phyloP scores from a whole-genome alignment of 192 early-diverging fungal species.

The Linnemannia elongata region DNA sequence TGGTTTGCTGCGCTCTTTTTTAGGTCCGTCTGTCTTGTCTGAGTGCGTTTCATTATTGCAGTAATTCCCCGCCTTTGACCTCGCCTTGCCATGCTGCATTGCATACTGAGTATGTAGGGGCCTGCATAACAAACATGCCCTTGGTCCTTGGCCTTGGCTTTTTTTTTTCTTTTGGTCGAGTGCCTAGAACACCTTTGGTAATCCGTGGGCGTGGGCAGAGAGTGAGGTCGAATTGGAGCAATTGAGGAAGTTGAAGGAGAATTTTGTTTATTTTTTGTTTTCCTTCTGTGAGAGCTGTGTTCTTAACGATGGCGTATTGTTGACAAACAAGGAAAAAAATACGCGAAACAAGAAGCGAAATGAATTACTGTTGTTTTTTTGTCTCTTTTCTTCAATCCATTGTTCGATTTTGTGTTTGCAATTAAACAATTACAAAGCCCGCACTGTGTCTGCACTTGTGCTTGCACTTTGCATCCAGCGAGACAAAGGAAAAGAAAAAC shows the following conservation, averaged over 20 bases:
- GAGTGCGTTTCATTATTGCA: not conserved
- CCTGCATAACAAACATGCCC: not conserved
- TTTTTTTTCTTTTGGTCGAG: not conserved
- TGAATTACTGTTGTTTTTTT: not conserved
- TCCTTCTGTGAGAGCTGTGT: not conserved
- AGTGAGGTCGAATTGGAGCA: not conserved
- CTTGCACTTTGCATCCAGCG: not conserved
- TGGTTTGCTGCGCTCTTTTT: constrained; percentile 3
- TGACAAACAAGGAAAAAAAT: not conserved
- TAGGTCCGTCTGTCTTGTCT: not conserved
- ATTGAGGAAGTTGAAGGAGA: not conserved
- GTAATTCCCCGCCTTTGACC: not conserved
- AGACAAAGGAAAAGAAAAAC: not conserved
- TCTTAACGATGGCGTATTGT: not conserved
- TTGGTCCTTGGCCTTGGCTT: no score
- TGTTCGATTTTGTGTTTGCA: not conserved
- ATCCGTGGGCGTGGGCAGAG: not conserved
- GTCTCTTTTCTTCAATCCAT: no score
- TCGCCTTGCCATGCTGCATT: not conserved
- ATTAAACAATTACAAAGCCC: constrained; percentile 1
- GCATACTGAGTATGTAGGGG: not conserved
- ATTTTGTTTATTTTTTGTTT: no score
- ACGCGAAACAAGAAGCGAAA: constrained; percentile 4
- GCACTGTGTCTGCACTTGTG: not conserved
- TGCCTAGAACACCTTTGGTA: constrained; percentile 7